These are phyloP conservation scores for Clarireedia homoeocarpa DNA, from an alignment of 2,329 filamentous ascomycete genomes.

Conservation along the genomic window DNA sequence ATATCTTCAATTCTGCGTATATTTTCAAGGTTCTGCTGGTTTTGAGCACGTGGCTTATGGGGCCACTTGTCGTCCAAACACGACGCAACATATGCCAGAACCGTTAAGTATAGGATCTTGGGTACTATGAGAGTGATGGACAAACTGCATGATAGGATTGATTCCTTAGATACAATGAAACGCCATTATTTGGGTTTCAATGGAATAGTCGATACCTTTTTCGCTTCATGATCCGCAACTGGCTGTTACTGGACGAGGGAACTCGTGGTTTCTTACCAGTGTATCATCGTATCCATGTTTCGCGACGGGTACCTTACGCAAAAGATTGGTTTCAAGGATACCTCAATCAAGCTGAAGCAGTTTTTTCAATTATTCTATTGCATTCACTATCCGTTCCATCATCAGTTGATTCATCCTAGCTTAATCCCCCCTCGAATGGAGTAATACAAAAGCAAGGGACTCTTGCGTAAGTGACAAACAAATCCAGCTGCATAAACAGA, in stretches of 20 bases:
- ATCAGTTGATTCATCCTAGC: neutral
- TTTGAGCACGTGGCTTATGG: neutral
- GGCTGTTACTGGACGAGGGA: neutral
- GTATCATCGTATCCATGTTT: constrained; percentile 1
- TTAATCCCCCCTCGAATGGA: neutral
- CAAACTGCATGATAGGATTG: neutral
- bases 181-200: neutral
- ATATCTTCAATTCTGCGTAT: neutral
- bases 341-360: neutral
- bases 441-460: neutral
- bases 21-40: constrained; percentile 1
- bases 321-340: neutral
- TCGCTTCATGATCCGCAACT: neutral
- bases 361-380: constrained; percentile 33
- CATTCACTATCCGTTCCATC: neutral
- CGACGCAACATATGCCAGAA: neutral
- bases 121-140: neutral
- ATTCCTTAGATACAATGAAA: neutral
- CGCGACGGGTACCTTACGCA: neutral
- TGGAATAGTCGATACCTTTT: neutral
- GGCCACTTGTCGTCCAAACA: neutral
- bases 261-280: constrained; percentile 1
- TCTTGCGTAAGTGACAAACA: neutral
- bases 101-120: constrained; percentile 4
- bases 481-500: constrained; percentile 1